Evolutionary conservation across 2,329 filamentous ascomycete genomes (phyloP), one percentile per base, ranked within the genome.

Genomic region (Sclerotinia glacialis): DNA sequence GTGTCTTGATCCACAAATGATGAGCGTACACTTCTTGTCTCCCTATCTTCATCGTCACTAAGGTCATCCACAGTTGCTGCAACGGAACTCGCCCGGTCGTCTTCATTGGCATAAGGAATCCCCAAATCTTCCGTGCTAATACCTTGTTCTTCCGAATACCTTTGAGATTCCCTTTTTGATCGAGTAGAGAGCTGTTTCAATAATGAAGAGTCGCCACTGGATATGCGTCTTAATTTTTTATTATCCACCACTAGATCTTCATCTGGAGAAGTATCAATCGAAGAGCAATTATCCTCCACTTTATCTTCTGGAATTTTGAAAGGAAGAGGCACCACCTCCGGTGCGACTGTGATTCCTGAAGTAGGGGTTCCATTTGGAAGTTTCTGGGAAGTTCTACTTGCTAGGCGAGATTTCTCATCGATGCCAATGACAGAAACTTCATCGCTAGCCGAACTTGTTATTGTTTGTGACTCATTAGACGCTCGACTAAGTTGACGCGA

Each of bases 231-330:
- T 5, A 80, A 81, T 23, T 82, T 69, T 4, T 82, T 82, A 14
- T 82, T 82, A 37, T 87, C 83, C 0, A 79, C 81, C n/a, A 83
- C 81, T 31, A 82, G 81, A 37, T 89, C 86, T 42, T 82, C 79
- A 66, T 89, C 88, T 21, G 89, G 88, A 72, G 89, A 83, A 0
- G 90, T 90, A 3, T 89, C 91, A 26, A 91, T 81, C 1, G 90
- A 91, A 2, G 89, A 92, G 37, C 82, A 78, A 67, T 85, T 81
- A 7, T 83, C 79, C 8, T 78, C 75, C 5, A 81, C 78, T 2
- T 80, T 78, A 16, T 80, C 78, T 26, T 77, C 76, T 0, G 86
- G 86, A 1, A 90, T 79, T 12, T 76, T 83, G 76, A 91, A 91
- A 0, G 89, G 89, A 1, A 91, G 79, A 21, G 89, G 87, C 0